Percentiles rank a stretch among this genome's conserved stretches.
phyloP scores from a whole-genome alignment of 495 filamentous ascomycete genomes.

The Amniculicola lignicola region DNA sequence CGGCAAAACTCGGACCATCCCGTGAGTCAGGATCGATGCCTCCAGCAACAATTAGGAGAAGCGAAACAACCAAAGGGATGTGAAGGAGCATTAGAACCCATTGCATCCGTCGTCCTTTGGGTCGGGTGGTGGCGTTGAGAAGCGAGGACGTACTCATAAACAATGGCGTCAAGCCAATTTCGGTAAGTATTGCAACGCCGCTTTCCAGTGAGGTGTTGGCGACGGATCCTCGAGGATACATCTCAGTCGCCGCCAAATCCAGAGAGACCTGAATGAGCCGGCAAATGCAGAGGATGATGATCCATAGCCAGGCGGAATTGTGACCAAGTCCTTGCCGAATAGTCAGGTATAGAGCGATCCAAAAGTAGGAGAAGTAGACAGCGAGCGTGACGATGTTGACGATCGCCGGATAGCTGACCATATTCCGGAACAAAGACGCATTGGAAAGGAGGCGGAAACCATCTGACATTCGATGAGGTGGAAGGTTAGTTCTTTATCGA shows the following conservation, averaged over 20 bases:
- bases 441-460: too few species aligned
- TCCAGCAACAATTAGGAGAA: slow-evolving; percentile 26
- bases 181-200: slow-evolving; percentile 25
- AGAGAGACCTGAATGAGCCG: slow-evolving; percentile 19
- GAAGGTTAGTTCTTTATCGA: too few species aligned
- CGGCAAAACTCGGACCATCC: slow-evolving; percentile 14
- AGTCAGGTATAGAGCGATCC: slow-evolving; percentile 10
- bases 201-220: slow-evolving; percentile 11
- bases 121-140: slow-evolving; percentile 12
- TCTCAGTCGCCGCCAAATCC: slow-evolving; percentile 20
- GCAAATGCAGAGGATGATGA: slow-evolving; percentile 16
- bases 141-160: slow-evolving; percentile 19
- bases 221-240: background rate
- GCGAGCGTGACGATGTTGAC: slow-evolving; percentile 26
- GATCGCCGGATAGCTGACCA: slow-evolving; percentile 14
- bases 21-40: slow-evolving; percentile 21
- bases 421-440: too few species aligned
- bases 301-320: slow-evolving; percentile 19
- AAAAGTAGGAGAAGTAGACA: slow-evolving; percentile 19
- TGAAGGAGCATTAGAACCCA: slow-evolving; percentile 24
- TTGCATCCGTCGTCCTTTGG: slow-evolving; percentile 26
- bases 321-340: slow-evolving; percentile 18
- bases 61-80: slow-evolving; percentile 16
- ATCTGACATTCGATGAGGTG: too few species aligned
- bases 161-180: slow-evolving; percentile 20